Evolutionary conservation across 2,329 filamentous ascomycete species (phyloP), one percentile per base, ranked within the genome.

Genomic region (Teratosphaeriaceae sp.): DNA sequence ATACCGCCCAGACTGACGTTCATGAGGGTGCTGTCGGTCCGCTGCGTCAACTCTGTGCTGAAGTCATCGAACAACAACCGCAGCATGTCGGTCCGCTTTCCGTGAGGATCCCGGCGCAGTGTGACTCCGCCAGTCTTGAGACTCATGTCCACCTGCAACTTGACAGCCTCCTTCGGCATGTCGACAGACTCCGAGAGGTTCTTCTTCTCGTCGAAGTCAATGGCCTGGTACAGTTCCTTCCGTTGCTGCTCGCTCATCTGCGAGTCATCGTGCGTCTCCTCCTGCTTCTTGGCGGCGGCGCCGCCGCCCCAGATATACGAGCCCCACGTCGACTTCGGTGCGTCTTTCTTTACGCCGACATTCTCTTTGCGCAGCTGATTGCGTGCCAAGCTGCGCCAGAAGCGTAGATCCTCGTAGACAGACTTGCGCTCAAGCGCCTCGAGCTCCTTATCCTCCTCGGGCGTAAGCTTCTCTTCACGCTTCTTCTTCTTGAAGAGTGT

Each of bases 131-230:
- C 92, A 0, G 90, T 95, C 50, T 86, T 85, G n/a, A 99, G 79
- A 43, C 86, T 90, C 38, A 92, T 84, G 61, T 97, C 88, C 38
- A 98, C 72, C 61, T 96, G 87, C 63, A 97, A 74, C 65, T 97
- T 96, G 57, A 98, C 76, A 8, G 88, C 88, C 55, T 99, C 92
- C 42, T 86, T 80, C 0, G 94, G 94, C 23, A 88, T 74, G 54
- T 98, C 92, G 3, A 99, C 82, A 31, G 85, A 83, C 53, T 95
- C 88, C 0, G 88, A 76, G 29, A 98, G 75, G 2, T 85, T 86
- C 47, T 89, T 82, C 71, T 96, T 97, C 65, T 99, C 92, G 49
- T 98, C 87, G 82, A 90, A 99, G 57, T 97, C 92, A 56, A 99
- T 99, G 38, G 88, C 94, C 54, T 94, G 84, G 64, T 97, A 98